These are phyloP conservation scores for Parachaetomium inaequale DNA, from an alignment of 495 filamentous ascomycete species.

Conservation along the genomic window DNA sequence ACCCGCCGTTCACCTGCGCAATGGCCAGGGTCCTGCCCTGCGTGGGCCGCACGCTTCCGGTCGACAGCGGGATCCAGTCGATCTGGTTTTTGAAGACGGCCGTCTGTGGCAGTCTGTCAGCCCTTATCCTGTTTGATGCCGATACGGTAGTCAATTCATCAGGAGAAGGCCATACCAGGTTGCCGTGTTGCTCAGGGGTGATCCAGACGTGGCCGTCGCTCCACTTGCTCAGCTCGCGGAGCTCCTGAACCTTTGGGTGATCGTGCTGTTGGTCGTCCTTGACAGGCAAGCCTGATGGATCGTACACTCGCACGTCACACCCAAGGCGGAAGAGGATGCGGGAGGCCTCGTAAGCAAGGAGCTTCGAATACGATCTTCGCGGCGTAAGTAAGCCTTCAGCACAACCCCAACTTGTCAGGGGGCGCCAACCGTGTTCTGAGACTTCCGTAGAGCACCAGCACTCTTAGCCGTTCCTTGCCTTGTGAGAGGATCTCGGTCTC, in stretches of 20 bases:
- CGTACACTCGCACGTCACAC: background rate
- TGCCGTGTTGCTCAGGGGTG: background rate
- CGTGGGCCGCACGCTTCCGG: constrained; percentile 1
- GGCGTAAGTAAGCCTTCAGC: background rate
- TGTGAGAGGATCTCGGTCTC: background rate
- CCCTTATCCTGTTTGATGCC: too few relatives aligned
- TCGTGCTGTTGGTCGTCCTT: constrained; percentile 9
- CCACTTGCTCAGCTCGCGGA: constrained; percentile 5
- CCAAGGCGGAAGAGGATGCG: constrained; percentile 9
- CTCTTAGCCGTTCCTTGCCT: background rate
- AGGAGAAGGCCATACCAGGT: background rate
- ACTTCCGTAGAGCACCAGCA: background rate
- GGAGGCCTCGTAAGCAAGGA: constrained; percentile 1
- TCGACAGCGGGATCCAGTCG: constrained; percentile 5
- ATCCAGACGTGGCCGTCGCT: constrained; percentile 6
- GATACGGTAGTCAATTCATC: too few relatives aligned
- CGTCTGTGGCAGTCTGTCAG: background rate
- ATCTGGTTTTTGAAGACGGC: constrained; percentile 7
- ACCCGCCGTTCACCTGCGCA: background rate
- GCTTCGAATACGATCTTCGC: background rate
- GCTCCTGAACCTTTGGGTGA: constrained; percentile 1
- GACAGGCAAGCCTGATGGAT: constrained; percentile 1
- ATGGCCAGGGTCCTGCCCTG: background rate
- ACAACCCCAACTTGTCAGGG: background rate
- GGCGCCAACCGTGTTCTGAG: background rate